Base-by-base conservation (phyloP, 768 basidiomycete genomes). In the Crepidotus variabilis region DNA sequence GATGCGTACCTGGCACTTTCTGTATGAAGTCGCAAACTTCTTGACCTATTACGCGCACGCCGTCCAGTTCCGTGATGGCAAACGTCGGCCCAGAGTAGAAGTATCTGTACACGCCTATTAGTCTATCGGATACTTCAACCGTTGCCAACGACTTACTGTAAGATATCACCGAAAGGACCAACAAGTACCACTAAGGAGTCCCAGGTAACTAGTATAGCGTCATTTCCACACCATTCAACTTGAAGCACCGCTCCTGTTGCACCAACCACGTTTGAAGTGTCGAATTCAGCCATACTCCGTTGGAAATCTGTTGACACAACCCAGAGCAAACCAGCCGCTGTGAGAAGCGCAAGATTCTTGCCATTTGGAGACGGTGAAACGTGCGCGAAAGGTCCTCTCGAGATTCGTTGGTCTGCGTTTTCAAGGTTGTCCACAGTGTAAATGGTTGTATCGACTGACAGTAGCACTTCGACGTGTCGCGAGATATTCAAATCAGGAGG, bases 301-400 rank as follows among this genome's bases (percentile, higher is more conserved):
- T 91, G 87, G 66, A 98, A 98, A 69, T 98, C 93, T 11, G 87
- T 82, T 11, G 95, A 96, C n/a, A 98, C 92, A 34, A 98, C 95
- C 89, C 91, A 93, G 24, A 98, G 81, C 4, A 82, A 73, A 6
- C 87, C 87, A 10, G 78, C 75, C 54, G 78, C 83, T 1, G 90
- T 93, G 35, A 96, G 73, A 2, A 98, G 74, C 0, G 94, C 94
- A 14, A 98, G 78, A 47, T 93, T 87, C 63, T 95, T 94, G 35
- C 96, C 96, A 63, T 94, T 95, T 0, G 97, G 96, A 0, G 96
- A 98, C 2, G 92, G 89, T 0, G 89, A 82, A 51, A 98, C 80
- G 62, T 89, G 88, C 0, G 81, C 81, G 69, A 98, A 98, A 2
- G 97, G 97, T 0, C 95, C 96, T 32, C 90, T 83, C 7, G 87